Base-by-base conservation (phyloP, 371 early-diverging fungal species). In the Thermomucor indicae-seudaticae region DNA sequence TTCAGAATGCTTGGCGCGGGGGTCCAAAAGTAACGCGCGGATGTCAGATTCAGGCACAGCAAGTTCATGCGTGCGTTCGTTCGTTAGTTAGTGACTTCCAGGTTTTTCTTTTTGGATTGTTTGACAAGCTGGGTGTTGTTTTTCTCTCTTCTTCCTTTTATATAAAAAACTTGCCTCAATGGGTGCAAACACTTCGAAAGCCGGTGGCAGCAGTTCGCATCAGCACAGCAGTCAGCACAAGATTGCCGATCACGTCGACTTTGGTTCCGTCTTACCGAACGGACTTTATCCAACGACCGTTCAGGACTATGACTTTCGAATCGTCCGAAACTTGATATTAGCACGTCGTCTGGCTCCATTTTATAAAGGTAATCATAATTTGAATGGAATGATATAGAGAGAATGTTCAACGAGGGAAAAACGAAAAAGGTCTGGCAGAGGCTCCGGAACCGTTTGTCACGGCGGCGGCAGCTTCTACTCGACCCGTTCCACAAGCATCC, bases 301-400 rank as follows among this genome's bases (percentile, higher is more conserved):
- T 6, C 10, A 20, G 17, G 51, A 51, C 34, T 43, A 51, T 28
- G 51, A 51, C 24, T 38, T 41, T 14, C 68, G 76, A 37, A 66
- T 83, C 17, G 88, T 93, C 16, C 75, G 75, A 17, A 64, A 76
- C 4, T 64, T 92, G 27, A 90, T 94, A 48, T 53, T 72, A 0
- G 80, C 83, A 23, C 79, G 92, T 2, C 77, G 75, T 37, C 51
- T 95, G 39, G 87, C 91, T 6, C 94, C 95, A 11, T 93, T 93
- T 52, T 95, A 93, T 62, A 72, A 78, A 60, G 95, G 95, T 40
- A 64, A 35, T 16, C 5, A 37, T 16, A 4, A 11, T 32, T 8
- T 8, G 14, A 8, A 11, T 11, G 37, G 37, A 14, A n/a, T n/a
- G n/a, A n/a, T n/a, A n/a, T n/a, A n/a, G n/a, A n/a, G n/a, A n/a